Conservation (phyloP, 495 filamentous ascomycete genomes). For the Amorphotheca resinae region DNA sequence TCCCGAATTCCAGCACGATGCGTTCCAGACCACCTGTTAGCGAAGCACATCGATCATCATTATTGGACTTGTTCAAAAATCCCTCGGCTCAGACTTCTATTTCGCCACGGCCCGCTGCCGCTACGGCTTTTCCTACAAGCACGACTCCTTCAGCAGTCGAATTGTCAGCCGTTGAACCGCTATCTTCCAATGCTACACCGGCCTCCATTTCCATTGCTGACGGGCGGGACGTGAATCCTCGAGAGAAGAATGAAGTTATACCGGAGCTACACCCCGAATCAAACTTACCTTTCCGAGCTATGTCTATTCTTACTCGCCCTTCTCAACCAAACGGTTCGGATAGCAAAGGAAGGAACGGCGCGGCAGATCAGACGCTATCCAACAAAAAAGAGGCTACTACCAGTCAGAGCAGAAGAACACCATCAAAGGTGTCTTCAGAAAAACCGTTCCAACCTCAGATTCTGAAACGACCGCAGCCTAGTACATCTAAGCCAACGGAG, state of each 20-base stretch:
- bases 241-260: conserved; percentile 6
- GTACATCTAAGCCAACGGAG: conserved; percentile 12
- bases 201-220: conserved; percentile 11
- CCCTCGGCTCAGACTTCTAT: conserved; percentile 14
- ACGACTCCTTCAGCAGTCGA: conserved; percentile 16
- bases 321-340: conserved; percentile 12
- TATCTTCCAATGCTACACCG: conserved; percentile 12
- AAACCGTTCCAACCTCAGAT: conserved; percentile 50
- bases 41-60: conserved; percentile 31
- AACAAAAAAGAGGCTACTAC: conserved; percentile 5
- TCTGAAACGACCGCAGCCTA: conserved; percentile 35
- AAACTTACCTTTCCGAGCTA: conserved; percentile 14
- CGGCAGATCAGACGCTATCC: conserved; percentile 7
- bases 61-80: conserved; percentile 39
- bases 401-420: background rate
- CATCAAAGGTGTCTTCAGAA: background rate
- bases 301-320: conserved; percentile 12
- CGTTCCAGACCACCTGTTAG: conserved; percentile 19
- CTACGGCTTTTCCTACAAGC: conserved; percentile 14
- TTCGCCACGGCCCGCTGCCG: conserved; percentile 1
- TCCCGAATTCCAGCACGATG: conserved; percentile 12
- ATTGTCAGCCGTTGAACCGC: conserved; percentile 16
- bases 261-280: conserved; percentile 18
- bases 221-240: background rate
- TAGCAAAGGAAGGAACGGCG: conserved; percentile 7